Evolutionary conservation across 2,329 filamentous ascomycete species (phyloP).

Genomic region (Dactylellina sp.): DNA sequence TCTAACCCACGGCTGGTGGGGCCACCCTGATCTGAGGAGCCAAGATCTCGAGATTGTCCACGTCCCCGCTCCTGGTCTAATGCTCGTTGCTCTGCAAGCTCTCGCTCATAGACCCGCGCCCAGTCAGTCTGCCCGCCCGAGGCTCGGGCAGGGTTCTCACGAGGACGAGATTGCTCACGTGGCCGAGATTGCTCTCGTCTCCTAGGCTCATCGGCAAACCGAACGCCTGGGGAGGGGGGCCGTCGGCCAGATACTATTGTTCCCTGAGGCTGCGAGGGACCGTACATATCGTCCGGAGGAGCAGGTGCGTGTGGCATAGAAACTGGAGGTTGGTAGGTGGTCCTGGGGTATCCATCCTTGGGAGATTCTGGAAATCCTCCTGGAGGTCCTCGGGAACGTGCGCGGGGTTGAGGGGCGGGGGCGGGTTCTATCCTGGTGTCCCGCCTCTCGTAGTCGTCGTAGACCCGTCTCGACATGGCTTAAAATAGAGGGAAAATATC

Average conservation of each 20-base stretch:
- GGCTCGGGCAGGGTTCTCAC: slow-evolving; percentile 36
- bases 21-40: slow-evolving; percentile 4
- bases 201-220: slow-evolving; percentile 42
- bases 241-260: slow-evolving; percentile 52
- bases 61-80: slow-evolving; percentile 23
- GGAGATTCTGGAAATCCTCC: slow-evolving; percentile 52
- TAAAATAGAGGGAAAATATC: not conserved
- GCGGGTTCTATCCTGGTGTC: slow-evolving; percentile 32
- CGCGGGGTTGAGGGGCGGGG: slow-evolving; percentile 16
- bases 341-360: slow-evolving; percentile 45
- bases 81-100: slow-evolving; percentile 38
- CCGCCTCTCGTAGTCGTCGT: slow-evolving; percentile 52
- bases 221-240: slow-evolving; percentile 47
- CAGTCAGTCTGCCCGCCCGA: slow-evolving; percentile 37
- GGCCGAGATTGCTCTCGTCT: slow-evolving; percentile 6
- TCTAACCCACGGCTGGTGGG: slow-evolving; percentile 40
- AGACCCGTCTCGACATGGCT: slow-evolving; percentile 49
- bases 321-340: slow-evolving; percentile 22
- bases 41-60: slow-evolving; percentile 6
- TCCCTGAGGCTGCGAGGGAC: not conserved
- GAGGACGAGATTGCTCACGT: not conserved
- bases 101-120: slow-evolving; percentile 45
- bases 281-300: slow-evolving; percentile 42
- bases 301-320: slow-evolving; percentile 50
- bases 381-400: slow-evolving; percentile 40